Evolutionary conservation across 2,329 filamentous ascomycete species (phyloP).

Genomic region (Elsinoe ampelina): DNA sequence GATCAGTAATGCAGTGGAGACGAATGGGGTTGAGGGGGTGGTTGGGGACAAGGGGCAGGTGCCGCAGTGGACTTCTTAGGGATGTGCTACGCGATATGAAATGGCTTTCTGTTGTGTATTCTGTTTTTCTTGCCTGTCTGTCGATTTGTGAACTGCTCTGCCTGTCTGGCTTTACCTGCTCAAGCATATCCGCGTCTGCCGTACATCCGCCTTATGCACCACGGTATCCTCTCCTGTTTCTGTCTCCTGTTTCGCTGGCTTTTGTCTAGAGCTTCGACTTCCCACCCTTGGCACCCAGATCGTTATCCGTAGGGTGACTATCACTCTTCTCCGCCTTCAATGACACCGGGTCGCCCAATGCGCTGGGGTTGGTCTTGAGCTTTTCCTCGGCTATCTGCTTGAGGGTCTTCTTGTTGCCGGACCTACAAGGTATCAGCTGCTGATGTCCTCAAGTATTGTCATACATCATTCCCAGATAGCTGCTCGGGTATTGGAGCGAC

Average conservation of each 20-base stretch:
- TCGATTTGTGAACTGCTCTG: background rate
- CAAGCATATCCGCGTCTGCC: too few relatives aligned
- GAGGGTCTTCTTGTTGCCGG: slow-evolving; percentile 17
- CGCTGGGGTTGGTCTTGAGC: slow-evolving; percentile 21
- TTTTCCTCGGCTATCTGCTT: slow-evolving; percentile 23
- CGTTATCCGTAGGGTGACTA: slow-evolving; percentile 26
- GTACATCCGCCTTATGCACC: too few relatives aligned
- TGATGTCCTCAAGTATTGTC: too few relatives aligned
- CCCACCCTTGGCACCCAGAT: slow-evolving; percentile 24
- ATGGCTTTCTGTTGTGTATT: background rate
- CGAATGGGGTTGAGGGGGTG: slow-evolving; percentile 16
- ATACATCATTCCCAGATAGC: too few relatives aligned
- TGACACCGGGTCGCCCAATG: slow-evolving; percentile 23
- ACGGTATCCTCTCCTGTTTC: too few relatives aligned
- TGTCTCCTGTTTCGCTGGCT: too few relatives aligned
- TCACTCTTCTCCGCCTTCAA: slow-evolving; percentile 24
- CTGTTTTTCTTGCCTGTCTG: background rate
- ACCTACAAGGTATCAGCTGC: background rate
- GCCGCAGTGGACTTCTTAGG: slow-evolving; percentile 21
- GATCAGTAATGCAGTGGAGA: slow-evolving; percentile 18
- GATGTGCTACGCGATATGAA: background rate
- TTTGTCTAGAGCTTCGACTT: slow-evolving; percentile 27
- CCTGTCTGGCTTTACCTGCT: background rate
- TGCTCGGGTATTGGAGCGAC: too few relatives aligned
- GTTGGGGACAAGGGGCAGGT: slow-evolving; percentile 23